Percentiles rank a stretch among this genome's conserved stretches.
Evolutionary conservation across 2,329 filamentous ascomycete species (phyloP).

Genomic region (Waltergamsia citrina): DNA sequence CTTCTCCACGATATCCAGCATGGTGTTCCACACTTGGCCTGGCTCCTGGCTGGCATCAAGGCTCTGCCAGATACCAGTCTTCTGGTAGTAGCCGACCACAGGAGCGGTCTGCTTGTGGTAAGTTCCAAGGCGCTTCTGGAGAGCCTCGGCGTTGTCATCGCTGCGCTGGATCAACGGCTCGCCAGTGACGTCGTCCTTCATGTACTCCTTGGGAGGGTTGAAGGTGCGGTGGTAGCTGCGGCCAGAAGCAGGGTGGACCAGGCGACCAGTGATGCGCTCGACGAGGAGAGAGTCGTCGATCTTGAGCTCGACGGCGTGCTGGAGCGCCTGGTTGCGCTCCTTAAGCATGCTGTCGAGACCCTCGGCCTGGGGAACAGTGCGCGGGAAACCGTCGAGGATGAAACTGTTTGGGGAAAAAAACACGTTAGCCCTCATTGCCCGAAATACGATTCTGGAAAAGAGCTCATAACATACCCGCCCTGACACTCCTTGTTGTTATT

Average conservation of each 20-base stretch:
- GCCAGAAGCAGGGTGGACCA: conserved; percentile 91
- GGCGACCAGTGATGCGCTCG: conserved; percentile 88
- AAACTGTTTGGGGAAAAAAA: conserved; percentile 52
- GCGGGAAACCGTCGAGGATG: conserved; percentile 97
- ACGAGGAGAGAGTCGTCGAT: conserved; percentile 94
- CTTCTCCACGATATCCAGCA: conserved; percentile 70
- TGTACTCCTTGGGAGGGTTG: conserved; percentile 88
- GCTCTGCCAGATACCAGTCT: conserved; percentile 92
- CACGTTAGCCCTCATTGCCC: conserved; percentile 1
- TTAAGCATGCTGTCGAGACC: conserved; percentile 87
- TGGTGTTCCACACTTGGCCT: conserved; percentile 87
- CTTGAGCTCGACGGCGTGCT: conserved; percentile 93
- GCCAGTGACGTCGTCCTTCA: conserved; percentile 95
- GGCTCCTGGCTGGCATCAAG: conserved; percentile 96
- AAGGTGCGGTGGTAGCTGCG: conserved; percentile 98
- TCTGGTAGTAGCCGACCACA: conserved; percentile 93
- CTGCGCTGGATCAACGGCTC: conserved; percentile 94
- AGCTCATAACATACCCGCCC: conserved; percentile 60
- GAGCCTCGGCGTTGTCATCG: conserved; percentile 91
- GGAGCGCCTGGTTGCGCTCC: conserved; percentile 70
- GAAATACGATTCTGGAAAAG: conserved; percentile 3
- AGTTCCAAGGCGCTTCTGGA: conserved; percentile 88
- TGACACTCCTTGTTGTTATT: conserved; percentile 91
- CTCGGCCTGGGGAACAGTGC: conserved; percentile 91
- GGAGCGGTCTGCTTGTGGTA: conserved; percentile 93